Evolutionary conservation across 345 rosid species (phyloP), one percentile per base, ranked within the genome.

Genomic region (Mercurialis annua): DNA sequence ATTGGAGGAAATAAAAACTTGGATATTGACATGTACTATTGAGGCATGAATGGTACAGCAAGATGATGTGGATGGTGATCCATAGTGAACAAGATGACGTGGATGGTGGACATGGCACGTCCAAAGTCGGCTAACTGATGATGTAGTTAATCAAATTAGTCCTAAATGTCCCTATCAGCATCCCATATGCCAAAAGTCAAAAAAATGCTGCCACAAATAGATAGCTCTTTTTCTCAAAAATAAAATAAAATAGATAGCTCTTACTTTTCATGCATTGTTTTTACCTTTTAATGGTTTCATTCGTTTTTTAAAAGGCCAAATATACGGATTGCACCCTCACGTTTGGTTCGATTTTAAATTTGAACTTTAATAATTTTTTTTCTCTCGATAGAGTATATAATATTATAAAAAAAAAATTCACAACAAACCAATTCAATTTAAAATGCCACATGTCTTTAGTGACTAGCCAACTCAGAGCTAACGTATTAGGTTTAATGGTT

Each of bases 51-150:
- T 16, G 11, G 0, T 12, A 16, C 72, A 40, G 44, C 4, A 40
- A 40, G 44, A 40, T 68, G 65, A 74, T 23, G 60, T 68, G 71
- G 73, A 49, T 10, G 73, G 59, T 33, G 67, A 26, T 5, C 11
- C 15, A 60, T 17, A 56, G 56, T 23, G n/a, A 1, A 10, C 57
- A 49, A 40, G 71, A 44, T 73, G 72, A 67, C 12, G 59, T 73
- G 72, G 71, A 65, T 30, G 76, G 56, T 50, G 67, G 66, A 3
- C 52, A 1, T 4, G 26, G 30, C 20, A n/a, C 47, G 15, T 43
- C 44, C 11, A 30, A n/a, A 24, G 30, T 43, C 34, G 15, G 55
- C 29, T 8, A 34, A 0, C 10, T 7, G 66, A 36, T 55, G 58
- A 56, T 64, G 57, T 47, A 34, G 59, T 66, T 48, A 6, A 7